Percentiles rank a stretch among this genome's conserved stretches.
These are phyloP conservation scores for Mortierella claussenii DNA, from an alignment of 192 early-diverging fungal genomes.

Conservation along the genomic window DNA sequence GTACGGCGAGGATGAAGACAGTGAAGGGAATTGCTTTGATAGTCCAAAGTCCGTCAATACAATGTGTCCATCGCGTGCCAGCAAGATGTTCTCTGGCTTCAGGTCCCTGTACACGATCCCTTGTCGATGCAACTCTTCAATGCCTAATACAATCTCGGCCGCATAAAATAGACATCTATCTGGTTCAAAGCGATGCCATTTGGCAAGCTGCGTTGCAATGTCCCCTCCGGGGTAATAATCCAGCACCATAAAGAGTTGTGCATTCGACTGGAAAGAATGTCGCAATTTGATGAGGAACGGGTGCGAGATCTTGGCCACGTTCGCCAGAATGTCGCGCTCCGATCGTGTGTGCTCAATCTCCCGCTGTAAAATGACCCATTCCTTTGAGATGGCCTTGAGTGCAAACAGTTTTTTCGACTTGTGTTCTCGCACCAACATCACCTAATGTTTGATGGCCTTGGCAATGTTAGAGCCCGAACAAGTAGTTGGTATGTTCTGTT, in stretches of 20 bases:
- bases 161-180: conserved; percentile 85
- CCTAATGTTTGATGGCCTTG: conserved; percentile 42
- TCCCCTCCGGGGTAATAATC: conserved; percentile 94
- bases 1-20: conserved; percentile 21
- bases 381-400: conserved; percentile 65
- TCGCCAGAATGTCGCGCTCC: conserved; percentile 84
- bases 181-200: conserved; percentile 67
- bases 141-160: conserved; percentile 87
- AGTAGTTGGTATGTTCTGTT: neutral
- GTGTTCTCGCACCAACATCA: conserved; percentile 59
- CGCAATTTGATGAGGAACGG: conserved; percentile 92
- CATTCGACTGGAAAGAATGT: conserved; percentile 89
- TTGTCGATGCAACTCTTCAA: conserved; percentile 87
- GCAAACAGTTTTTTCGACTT: conserved; percentile 59
- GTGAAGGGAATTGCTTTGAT: conserved; percentile 74
- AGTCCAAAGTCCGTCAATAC: conserved; percentile 96
- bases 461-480: neutral
- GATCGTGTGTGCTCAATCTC: conserved; percentile 84
- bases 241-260: conserved; percentile 90
- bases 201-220: conserved; percentile 86
- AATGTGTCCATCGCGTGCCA: conserved; percentile 84
- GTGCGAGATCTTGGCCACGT: conserved; percentile 77
- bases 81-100: conserved; percentile 82
- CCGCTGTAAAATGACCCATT: conserved; percentile 77
- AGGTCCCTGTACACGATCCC: conserved; percentile 92